Evolutionary conservation across 2,329 filamentous ascomycete species (phyloP).

Genomic region (Fonsecaea pugnacius): DNA sequence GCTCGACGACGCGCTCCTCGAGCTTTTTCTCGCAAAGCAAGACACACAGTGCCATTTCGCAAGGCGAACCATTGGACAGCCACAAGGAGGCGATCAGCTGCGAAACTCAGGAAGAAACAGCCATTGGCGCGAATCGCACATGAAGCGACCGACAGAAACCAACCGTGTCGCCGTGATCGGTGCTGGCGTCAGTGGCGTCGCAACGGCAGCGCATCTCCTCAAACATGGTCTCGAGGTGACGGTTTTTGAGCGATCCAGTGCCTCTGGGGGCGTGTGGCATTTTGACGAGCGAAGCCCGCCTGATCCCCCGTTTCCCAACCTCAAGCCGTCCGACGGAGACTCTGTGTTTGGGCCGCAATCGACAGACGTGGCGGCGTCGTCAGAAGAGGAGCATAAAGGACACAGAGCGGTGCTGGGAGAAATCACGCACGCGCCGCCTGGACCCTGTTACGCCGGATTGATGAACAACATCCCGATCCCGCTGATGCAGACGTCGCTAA

Average conservation of each 20-base stretch:
- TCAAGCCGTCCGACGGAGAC: slow-evolving; percentile 42
- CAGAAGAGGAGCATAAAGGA: background rate
- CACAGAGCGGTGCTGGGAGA: slow-evolving; percentile 3
- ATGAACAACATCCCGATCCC: slow-evolving; percentile 59
- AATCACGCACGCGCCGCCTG: slow-evolving; percentile 17
- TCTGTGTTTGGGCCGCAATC: slow-evolving; percentile 18
- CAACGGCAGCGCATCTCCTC: slow-evolving; percentile 53
- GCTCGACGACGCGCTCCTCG: no score
- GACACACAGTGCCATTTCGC: no score
- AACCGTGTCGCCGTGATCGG: slow-evolving; percentile 53
- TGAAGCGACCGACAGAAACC: no score
- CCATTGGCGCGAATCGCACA: no score
- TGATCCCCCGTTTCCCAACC: slow-evolving; percentile 54
- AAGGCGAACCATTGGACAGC: no score
- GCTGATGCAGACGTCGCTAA: slow-evolving; percentile 54
- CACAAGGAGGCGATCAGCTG: no score
- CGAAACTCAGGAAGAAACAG: no score
- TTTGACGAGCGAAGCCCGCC: slow-evolving; percentile 55
- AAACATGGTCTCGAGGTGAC: slow-evolving; percentile 54
- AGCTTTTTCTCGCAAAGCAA: no score
- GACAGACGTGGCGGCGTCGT: no score
- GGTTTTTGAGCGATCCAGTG: slow-evolving; percentile 58
- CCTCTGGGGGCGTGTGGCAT: slow-evolving; percentile 60
- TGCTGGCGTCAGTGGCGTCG: slow-evolving; percentile 57
- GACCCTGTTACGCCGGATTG: slow-evolving; percentile 57